Evolutionary conservation across 805 yeast species (phyloP), one percentile per base, ranked within the genome.

Genomic region (Debaryomyces tyrocola): DNA sequence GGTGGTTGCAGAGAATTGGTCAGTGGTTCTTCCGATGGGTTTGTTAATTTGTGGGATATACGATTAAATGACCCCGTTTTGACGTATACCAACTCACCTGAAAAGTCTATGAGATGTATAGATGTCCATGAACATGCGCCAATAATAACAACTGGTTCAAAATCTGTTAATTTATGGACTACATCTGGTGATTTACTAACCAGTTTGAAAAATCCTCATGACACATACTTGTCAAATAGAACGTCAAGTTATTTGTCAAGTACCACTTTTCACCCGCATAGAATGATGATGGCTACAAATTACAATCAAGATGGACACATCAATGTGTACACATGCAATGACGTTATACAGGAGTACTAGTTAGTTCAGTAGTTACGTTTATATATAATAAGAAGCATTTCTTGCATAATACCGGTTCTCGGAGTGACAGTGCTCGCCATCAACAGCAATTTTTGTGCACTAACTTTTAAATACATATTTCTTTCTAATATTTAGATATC

Each of bases 51-150:
- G 20, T 94, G 98, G 98, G 99, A 94, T 66, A 85, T 94, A 27
- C 74, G 99, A 49, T 62, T 73, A 33, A 78, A 80, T 44, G 81
- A 81, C 8, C 92, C 97, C 0, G 87, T 92, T 2, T 69, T 78
- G 5, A 69, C 82, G 1, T 89, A 84, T 68, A 71, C 69, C 18
- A 86, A 87, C n/a, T 73, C 56, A 66, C 51, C 72, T 49, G 78
- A 64, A 48, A 64, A 77, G 80, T 63, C 69, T 12, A 57, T 70
- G 78, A 79, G 94, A 6, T 77, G 89, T 17, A 75, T 90, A 46
- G 86, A 87, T 58, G 81, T 89, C 4, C 99, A 94, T 67, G 99
- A 94, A 58, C 99, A 94, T 67, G 99, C 98, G 0, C 98, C 99
- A 1, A 76, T 94, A 2, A 80, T 94, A 47, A 92, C 91, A 2